Evolutionary conservation across 208 protist genomes (phyloP).

Genomic region (Leishmania mexicana): DNA sequence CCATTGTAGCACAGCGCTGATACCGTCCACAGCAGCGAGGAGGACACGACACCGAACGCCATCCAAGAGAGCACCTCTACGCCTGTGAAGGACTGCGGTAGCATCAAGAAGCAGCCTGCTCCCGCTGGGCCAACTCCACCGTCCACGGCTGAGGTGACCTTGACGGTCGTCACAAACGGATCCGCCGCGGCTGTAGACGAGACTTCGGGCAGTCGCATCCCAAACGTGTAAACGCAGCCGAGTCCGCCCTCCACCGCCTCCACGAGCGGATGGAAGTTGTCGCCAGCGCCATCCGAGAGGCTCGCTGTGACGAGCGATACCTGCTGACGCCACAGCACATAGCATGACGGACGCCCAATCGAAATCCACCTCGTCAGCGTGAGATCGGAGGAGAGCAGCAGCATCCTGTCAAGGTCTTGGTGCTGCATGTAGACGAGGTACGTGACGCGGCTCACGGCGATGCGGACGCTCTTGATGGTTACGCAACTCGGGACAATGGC

Average conservation of each 20-base stretch:
- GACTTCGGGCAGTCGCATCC: slow-evolving; percentile 11
- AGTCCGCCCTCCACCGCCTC: slow-evolving; percentile 67
- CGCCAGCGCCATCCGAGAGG: slow-evolving; percentile 24
- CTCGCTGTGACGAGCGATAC: slow-evolving; percentile 47
- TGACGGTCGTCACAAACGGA: slow-evolving; percentile 25
- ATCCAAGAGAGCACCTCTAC: slow-evolving; percentile 67
- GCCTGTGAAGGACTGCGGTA: slow-evolving; percentile 36
- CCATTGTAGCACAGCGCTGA: slow-evolving; percentile 66
- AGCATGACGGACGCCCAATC: slow-evolving; percentile 41
- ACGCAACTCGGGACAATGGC: slow-evolving; percentile 28
- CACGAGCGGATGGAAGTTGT: slow-evolving; percentile 42
- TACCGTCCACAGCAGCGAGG: slow-evolving; percentile 67
- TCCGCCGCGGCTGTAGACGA: slow-evolving; percentile 12
- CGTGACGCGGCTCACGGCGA: slow-evolving; percentile 31
- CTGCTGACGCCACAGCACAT: slow-evolving; percentile 38
- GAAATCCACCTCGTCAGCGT: slow-evolving; percentile 53
- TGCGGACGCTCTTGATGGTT: slow-evolving; percentile 32
- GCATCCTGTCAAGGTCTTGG: slow-evolving; percentile 39
- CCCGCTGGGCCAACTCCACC: not conserved
- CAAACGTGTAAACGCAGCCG: slow-evolving; percentile 54
- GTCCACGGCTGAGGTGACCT: slow-evolving; percentile 9
- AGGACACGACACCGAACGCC: slow-evolving; percentile 57
- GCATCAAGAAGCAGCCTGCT: slow-evolving; percentile 5
- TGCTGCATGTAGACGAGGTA: slow-evolving; percentile 53
- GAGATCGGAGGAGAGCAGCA: slow-evolving; percentile 62